Percentiles rank a stretch among this genome's conserved stretches.
Evolutionary conservation across 2,329 filamentous ascomycete genomes (phyloP).

Genomic region (Aschersonia sp.): DNA sequence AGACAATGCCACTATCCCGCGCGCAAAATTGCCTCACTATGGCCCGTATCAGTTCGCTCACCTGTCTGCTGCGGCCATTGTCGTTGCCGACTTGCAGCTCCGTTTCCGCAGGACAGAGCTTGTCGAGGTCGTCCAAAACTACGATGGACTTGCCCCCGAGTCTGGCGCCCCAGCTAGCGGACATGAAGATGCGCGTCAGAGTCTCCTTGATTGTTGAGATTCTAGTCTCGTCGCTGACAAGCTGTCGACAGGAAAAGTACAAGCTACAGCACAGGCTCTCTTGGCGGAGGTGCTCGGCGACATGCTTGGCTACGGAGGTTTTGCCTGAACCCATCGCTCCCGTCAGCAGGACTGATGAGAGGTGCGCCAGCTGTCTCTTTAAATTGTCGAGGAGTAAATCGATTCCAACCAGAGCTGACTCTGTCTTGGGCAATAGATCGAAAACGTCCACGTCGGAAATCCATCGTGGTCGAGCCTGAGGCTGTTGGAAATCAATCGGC

Average conservation of each 20-base stretch:
- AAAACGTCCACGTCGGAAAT: slow-evolving; percentile 26
- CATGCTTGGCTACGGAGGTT: slow-evolving; percentile 60
- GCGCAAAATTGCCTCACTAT: slow-evolving; percentile 76
- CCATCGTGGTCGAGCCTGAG: slow-evolving; percentile 52
- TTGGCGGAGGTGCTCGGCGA: slow-evolving; percentile 59
- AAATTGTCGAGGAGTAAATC: slow-evolving; percentile 62
- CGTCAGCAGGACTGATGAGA: slow-evolving; percentile 80
- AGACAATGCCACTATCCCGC: slow-evolving; percentile 63
- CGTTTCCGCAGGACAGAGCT: slow-evolving; percentile 83
- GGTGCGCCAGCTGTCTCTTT: slow-evolving; percentile 62
- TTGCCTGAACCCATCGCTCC: slow-evolving; percentile 87
- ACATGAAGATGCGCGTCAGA: slow-evolving; percentile 69
- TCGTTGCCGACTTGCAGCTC: slow-evolving; percentile 89
- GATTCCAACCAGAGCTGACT: slow-evolving; percentile 66
- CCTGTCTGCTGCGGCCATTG: slow-evolving; percentile 80
- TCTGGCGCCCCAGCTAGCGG: slow-evolving; percentile 80
- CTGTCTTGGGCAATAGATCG: slow-evolving; percentile 40
- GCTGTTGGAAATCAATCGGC: slow-evolving; percentile 60
- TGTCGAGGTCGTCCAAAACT: slow-evolving; percentile 85
- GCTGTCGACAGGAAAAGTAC: slow-evolving; percentile 74
- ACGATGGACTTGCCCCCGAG: slow-evolving; percentile 74
- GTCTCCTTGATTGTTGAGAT: slow-evolving; percentile 86
- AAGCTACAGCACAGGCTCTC: slow-evolving; percentile 67
- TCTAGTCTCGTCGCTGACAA: slow-evolving; percentile 83
- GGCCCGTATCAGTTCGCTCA: slow-evolving; percentile 77